Conservation (phyloP, 352 stramenopile genomes). For the Pythium oligandrum region DNA sequence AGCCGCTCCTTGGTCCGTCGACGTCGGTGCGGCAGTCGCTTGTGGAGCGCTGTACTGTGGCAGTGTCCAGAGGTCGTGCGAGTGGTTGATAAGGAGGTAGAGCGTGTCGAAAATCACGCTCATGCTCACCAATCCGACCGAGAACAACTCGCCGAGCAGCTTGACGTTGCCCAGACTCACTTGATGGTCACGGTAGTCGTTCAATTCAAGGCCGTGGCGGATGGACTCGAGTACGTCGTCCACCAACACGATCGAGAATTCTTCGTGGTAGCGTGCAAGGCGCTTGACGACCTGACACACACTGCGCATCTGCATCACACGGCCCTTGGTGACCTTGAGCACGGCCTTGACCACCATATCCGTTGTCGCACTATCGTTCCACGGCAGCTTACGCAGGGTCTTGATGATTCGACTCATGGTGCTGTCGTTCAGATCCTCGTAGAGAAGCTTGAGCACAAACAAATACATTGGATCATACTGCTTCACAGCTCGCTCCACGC, state of each 20-base stretch:
- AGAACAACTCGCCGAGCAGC: slow-evolving; percentile 94
- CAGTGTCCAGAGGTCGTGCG: slow-evolving; percentile 87
- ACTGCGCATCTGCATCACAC: slow-evolving; percentile 84
- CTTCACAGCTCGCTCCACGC: slow-evolving; percentile 65
- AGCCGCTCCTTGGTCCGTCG: neutral
- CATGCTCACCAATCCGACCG: slow-evolving; percentile 85
- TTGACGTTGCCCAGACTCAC: slow-evolving; percentile 90
- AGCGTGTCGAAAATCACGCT: slow-evolving; percentile 92
- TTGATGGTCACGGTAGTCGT: slow-evolving; percentile 91
- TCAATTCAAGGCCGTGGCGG: slow-evolving; percentile 85
- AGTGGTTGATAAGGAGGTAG: slow-evolving; percentile 94
- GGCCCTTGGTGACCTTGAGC: slow-evolving; percentile 90
- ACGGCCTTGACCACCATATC: slow-evolving; percentile 88
- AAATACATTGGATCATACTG: slow-evolving; percentile 91
- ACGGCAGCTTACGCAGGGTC: slow-evolving; percentile 92
- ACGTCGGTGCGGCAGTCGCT: neutral
- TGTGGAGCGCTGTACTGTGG: slow-evolving; percentile 35
- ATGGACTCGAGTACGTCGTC: slow-evolving; percentile 94
- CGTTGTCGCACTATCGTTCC: slow-evolving; percentile 58
- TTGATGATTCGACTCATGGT: slow-evolving; percentile 92
- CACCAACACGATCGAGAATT: slow-evolving; percentile 88
- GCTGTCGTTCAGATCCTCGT: slow-evolving; percentile 71
- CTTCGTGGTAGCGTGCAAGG: slow-evolving; percentile 82
- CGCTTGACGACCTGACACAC: slow-evolving; percentile 88
- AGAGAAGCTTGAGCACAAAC: slow-evolving; percentile 86